Conservation (phyloP, 1,139 yeast species). For the Yamadazyma sp. region DNA sequence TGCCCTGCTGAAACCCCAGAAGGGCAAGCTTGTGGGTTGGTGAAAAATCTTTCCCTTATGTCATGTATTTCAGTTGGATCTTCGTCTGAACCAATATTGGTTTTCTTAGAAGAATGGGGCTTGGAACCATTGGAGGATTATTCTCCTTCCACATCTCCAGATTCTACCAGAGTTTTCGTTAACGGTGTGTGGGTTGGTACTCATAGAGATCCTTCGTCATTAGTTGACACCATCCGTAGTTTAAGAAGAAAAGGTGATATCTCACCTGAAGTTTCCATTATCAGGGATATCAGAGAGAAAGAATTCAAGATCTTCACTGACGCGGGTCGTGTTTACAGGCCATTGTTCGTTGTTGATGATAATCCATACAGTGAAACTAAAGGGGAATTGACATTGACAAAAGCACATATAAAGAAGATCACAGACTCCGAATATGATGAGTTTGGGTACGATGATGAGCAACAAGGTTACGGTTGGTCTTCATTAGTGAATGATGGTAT, state of each 20-base stretch:
- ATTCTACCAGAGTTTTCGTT: conserved; percentile 91
- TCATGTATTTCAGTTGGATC: conserved; percentile 97
- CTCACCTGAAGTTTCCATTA: conserved; percentile 93
- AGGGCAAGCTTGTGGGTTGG: conserved; percentile 99
- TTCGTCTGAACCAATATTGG: conserved; percentile 91
- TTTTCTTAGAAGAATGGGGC: conserved; percentile 98
- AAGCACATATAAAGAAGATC: conserved; percentile 76
- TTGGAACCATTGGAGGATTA: conserved; percentile 97
- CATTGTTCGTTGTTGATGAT: conserved; percentile 87
- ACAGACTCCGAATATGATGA: conserved; percentile 63
- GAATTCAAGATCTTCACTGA: conserved; percentile 96
- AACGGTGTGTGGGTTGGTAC: conserved; percentile 99
- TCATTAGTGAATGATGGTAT: conserved; percentile 82
- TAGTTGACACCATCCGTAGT: conserved; percentile 87
- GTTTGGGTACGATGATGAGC: conserved; percentile 58
- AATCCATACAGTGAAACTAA: conserved; percentile 72
- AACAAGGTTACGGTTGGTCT: conserved; percentile 75
- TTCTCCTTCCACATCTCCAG: conserved; percentile 89
- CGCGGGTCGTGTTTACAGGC: conserved; percentile 98
- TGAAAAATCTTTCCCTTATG: conserved; percentile 93
- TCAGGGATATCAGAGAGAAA: conserved; percentile 94
- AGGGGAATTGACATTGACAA: conserved; percentile 80
- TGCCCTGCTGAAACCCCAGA: conserved; percentile 99
- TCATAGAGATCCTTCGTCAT: conserved; percentile 89
- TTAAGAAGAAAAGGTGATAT: conserved; percentile 95